phyloP scores from a whole-genome alignment of 1,284 basidiomycete species.

The Inonotus obliquus region DNA sequence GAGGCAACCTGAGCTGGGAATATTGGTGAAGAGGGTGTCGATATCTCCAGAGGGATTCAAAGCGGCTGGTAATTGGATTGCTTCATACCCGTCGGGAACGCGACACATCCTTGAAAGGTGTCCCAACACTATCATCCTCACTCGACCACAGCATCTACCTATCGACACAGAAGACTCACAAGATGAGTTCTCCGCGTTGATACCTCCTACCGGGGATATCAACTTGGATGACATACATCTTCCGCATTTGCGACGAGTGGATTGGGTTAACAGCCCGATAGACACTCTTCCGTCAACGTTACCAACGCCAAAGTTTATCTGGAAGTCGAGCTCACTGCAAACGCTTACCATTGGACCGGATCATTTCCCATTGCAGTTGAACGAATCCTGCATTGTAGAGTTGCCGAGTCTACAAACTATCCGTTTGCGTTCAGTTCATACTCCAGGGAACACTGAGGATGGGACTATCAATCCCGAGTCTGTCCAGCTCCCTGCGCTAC shows the following conservation, averaged over 20 bases:
- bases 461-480: not conserved
- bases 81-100: not conserved
- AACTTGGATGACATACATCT: not conserved
- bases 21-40: conserved; percentile 1
- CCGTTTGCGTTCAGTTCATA: not conserved
- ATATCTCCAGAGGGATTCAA: not conserved
- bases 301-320: conserved; percentile 3
- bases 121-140: conserved; percentile 5
- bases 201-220: not conserved
- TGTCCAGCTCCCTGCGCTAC: conserved; percentile 4
- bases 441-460: conserved; percentile 1
- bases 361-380: conserved; percentile 2
- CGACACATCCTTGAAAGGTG: conserved; percentile 2
- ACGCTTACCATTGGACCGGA: conserved; percentile 6
- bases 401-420: conserved; percentile 5
- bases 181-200: not conserved
- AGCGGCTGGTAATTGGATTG: not conserved
- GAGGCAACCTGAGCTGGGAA: not conserved
- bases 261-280: conserved; percentile 2
- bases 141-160: not conserved
- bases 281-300: not conserved
- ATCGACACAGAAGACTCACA: not conserved
- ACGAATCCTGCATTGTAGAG: not conserved
- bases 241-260: not conserved
- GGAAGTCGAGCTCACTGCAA: not conserved